Conservation (phyloP, 2,329 filamentous ascomycete genomes). For the Thelonectria blattea region DNA sequence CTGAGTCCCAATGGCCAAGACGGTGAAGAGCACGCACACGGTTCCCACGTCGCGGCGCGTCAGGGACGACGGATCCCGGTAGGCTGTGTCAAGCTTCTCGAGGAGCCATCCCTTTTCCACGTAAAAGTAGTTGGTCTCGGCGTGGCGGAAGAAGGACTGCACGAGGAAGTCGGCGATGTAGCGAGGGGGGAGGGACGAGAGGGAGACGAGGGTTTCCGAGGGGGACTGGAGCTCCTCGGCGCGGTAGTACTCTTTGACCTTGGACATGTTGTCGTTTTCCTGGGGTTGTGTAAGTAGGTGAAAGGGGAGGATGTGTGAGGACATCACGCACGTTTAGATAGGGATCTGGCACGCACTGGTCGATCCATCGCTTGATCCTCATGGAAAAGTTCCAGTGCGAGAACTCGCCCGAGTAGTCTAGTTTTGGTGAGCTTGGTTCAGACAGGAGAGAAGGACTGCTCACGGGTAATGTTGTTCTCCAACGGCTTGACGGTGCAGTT, state of each 20-base stretch:
- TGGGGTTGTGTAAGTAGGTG: conserved; percentile 16
- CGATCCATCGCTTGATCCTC: conserved; percentile 55
- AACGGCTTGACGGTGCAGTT: conserved; percentile 49
- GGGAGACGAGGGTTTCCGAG: conserved; percentile 44
- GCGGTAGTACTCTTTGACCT: conserved; percentile 51
- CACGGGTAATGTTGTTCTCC: conserved; percentile 49
- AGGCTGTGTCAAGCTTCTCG: conserved; percentile 48
- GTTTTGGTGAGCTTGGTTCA: not conserved
- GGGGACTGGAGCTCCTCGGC: conserved; percentile 52
- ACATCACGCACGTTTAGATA: conserved; percentile 33
- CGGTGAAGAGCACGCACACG: conserved; percentile 53
- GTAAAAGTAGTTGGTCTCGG: conserved; percentile 56
- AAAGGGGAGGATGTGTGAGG: not conserved
- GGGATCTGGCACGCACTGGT: conserved; percentile 43
- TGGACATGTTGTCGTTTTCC: conserved; percentile 35
- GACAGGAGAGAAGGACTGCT: conserved; percentile 21
- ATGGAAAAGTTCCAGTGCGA: conserved; percentile 61
- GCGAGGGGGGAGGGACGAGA: conserved; percentile 52
- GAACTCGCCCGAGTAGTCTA: conserved; percentile 59
- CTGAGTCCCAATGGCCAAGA: conserved; percentile 58
- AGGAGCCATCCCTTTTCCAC: conserved; percentile 52
- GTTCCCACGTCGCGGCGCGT: conserved; percentile 49
- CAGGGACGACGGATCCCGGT: conserved; percentile 45
- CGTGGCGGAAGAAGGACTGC: conserved; percentile 55
- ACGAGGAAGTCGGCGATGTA: conserved; percentile 54